Base-by-base conservation (phyloP, 2,329 filamentous ascomycete genomes). In the Clarireedia paspali region DNA sequence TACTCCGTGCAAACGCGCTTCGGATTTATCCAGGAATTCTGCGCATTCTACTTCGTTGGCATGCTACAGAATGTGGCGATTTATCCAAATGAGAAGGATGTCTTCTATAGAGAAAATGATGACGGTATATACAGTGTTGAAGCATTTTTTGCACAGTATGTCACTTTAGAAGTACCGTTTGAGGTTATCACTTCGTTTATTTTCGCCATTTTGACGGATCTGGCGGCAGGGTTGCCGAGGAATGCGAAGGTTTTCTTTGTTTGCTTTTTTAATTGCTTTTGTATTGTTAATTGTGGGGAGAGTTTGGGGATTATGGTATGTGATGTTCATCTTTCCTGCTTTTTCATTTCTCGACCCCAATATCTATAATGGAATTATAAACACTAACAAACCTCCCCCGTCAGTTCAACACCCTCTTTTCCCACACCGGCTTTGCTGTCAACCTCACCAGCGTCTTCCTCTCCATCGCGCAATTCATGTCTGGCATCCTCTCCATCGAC, bases 61-160 rank as follows among this genome's bases (percentile, higher is more conserved):
- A 89, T 91, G 86, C 76, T 91, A 12, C 86, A 91, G 68, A 90
- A 90, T 64, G 84, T 90, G 4, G 85, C 86, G 3, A 77, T 88
- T 6, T 90, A 90, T 65, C 87, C 87, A 0, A 74, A 74, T 42
- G 87, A 90, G 66, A 77, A 85, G 4, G 85, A 89, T 56, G 86
- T 90, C 0, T 91, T 90, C 68, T 89, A 90, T 66, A 80, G 84
- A 61, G 88, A 91, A 70, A 80, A 88, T 63, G 85, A 85, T 58
- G 88, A 91, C 68, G 79, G 81, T 6, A 83, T 86, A 2, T 91
- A 91, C 66, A 76, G 82, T 4, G 80, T 85, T 1, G 83, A 87
- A 61, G 82, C 85, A 0, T 91, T 91, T 70, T 77, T 90, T 26
- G 71, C 83, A 0, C 81, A 83, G 23, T 91, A 91, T 68, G 83